Evolutionary conservation across 2,329 filamentous ascomycete species (phyloP).

Genomic region (Scedosporium apiospermum): DNA sequence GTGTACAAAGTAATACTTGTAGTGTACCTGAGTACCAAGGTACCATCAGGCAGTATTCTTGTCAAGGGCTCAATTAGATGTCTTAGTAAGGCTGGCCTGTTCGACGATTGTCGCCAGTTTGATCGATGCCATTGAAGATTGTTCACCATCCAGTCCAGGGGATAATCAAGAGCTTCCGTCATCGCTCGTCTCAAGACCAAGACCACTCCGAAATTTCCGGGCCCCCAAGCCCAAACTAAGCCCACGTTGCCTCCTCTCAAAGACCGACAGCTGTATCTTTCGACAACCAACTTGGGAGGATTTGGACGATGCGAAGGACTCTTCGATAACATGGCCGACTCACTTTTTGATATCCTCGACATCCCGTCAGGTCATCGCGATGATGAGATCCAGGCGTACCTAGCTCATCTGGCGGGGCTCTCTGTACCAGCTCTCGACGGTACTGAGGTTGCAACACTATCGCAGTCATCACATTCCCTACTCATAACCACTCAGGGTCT

Average conservation of each 20-base stretch:
- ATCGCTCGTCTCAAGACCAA: no score
- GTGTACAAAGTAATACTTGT: no score
- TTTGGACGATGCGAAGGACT: background rate
- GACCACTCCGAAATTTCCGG: background rate
- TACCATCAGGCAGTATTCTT: no score
- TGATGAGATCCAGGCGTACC: conserved; percentile 56
- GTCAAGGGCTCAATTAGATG: no score
- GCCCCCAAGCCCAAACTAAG: background rate
- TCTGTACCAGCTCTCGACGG: conserved; percentile 62
- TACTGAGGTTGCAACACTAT: conserved; percentile 69
- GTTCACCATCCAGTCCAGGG: no score
- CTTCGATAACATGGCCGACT: conserved; percentile 23
- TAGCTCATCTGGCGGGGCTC: conserved; percentile 67
- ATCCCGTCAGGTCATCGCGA: conserved; percentile 27
- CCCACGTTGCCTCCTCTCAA: background rate
- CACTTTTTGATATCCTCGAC: conserved; percentile 24
- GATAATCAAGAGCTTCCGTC: no score
- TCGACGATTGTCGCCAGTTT: no score
- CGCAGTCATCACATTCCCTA: conserved; percentile 70
- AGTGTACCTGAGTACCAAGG: no score
- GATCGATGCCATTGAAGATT: no score
- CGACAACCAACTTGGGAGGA: background rate
- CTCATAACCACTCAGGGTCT: conserved; percentile 77
- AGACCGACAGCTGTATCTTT: background rate
- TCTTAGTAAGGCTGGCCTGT: no score